Evolutionary conservation across 2,329 filamentous ascomycete genomes (phyloP), one percentile per base, ranked within the genome.

Genomic region (Aspergillus aculeatus): DNA sequence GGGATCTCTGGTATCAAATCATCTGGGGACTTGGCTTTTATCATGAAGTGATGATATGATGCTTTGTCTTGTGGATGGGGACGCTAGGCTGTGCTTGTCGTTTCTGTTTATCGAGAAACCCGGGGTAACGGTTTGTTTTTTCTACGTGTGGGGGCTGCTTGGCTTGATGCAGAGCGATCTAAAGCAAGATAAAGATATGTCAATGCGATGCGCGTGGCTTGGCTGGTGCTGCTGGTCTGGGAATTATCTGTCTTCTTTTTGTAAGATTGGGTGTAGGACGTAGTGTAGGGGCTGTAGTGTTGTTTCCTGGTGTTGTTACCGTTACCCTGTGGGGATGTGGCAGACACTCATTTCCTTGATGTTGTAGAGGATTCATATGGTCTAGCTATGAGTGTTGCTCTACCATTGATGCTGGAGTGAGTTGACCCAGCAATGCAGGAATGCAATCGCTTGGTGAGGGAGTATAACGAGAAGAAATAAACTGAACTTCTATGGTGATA

Each of bases 181-280:
- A 3, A 29, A 44, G 38, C 23, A 16, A 7, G 16, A 3, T n/a
- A 3, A 16, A 44, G 38, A 44, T 16, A 44, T 19, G 14, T 44
- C 38, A 19, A 44, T 44, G 38, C 38, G 38, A 44, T 44, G 38
- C 38, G 38, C 47, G 53, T 47, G 41, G 29, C 53, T 26, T 47
- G 53, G 53, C 53, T 55, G 53, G 53, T 55, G 53, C 53, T 55
- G 53, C 53, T 47, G 32, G 53, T 55, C 53, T 55, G 53, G 53
- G 53, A 55, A 55, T 48, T 5, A 14, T 44, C 19, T 44, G 14
- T 44, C 5, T 16, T 41, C 16, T n/a, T 44, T 10, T 44, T 19
- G 12, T 6, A 7, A 9, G n/a, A 2, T 10, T n/a, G 38, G 6
- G 14, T 19, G 16, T 44, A 9, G n/a, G 6, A 7, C 4, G 23